Evolutionary conservation across 1,284 basidiomycete species (phyloP).

Genomic region (Rhodotorula glutinis): DNA sequence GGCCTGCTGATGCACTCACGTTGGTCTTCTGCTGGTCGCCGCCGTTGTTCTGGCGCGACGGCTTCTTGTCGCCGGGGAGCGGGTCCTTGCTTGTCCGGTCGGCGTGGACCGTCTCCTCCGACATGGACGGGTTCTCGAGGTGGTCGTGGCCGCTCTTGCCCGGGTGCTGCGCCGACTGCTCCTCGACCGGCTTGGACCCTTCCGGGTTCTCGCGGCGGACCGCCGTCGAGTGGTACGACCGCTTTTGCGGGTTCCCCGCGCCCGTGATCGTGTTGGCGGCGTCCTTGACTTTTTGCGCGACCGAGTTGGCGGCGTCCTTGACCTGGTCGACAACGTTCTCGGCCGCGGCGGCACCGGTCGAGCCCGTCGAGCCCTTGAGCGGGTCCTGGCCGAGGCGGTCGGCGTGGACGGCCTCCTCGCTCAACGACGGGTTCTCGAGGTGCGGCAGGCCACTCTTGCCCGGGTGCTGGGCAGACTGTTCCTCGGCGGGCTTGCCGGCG

Average conservation of each 20-base stretch:
- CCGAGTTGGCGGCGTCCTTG: slow-evolving; percentile 7
- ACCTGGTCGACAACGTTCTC: slow-evolving; percentile 1
- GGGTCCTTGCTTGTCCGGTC: slow-evolving; percentile 26
- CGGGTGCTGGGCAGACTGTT: slow-evolving; percentile 27
- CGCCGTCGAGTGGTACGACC: slow-evolving; percentile 14
- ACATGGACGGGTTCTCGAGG: slow-evolving; percentile 26
- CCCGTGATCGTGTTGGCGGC: slow-evolving; percentile 6
- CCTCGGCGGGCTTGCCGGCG: not conserved
- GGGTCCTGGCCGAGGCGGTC: slow-evolving; percentile 24
- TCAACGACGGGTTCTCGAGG: slow-evolving; percentile 30
- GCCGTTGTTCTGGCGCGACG: slow-evolving; percentile 2
- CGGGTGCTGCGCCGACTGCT: slow-evolving; percentile 15
- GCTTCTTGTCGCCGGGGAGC: slow-evolving; percentile 11
- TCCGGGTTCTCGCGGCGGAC: not conserved
- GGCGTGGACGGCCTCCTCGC: slow-evolving; percentile 34
- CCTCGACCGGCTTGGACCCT: slow-evolving; percentile 1
- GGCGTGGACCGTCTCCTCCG: slow-evolving; percentile 31
- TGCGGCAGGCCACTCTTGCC: slow-evolving; percentile 26
- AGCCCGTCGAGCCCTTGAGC: not conserved
- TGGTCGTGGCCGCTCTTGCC: slow-evolving; percentile 29
- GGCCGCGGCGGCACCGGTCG: not conserved
- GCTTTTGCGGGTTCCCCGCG: slow-evolving; percentile 10
- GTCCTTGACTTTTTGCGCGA: slow-evolving; percentile 16
- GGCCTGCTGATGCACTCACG: not conserved
- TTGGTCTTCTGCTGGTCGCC: slow-evolving; percentile 4